Base-by-base conservation (phyloP, 352 stramenopile genomes). In the Phytophthora cryptogea region DNA sequence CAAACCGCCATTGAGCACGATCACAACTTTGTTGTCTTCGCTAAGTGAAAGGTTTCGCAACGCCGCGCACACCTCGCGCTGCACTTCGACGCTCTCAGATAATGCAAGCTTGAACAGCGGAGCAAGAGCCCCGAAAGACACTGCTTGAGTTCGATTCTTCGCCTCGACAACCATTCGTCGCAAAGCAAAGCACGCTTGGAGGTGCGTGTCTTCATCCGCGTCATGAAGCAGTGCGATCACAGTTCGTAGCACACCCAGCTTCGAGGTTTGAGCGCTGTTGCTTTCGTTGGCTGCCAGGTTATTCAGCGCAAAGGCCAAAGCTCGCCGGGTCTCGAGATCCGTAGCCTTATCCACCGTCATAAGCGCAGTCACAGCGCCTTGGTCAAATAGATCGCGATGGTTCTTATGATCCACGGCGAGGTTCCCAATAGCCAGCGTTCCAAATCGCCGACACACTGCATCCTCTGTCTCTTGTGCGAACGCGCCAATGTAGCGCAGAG, bases 291-390 rank as follows among this genome's bases (percentile, higher is more conserved):
- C 81, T 3, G 93, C 95, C 46, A 97, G 73, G 76, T 98, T 98
- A 59, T 98, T 97, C 27, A 99, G 80, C 30, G 94, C 92, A 74
- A 99, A 99, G 13, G 95, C 90, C 5, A 97, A 76, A 17, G 89
- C 85, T 4, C 95, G 88, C 4, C 93, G 79, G 17, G 95, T 98
- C 64, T 98, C 91, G 27, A 98, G 47, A 54, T 98, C 85, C 3
- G 58, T 80, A 11, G 84, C 86, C 40, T 89, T 81, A 10, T 90
- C 79, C n/a, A 97, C 78, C 3, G 73, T 82, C 73, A 98, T 79
- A 16, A 99, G 78, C 13, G 89, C 86, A 4, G 92, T 83, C 43
- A 99, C 81, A 0, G 86, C 81, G 3, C 92, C 92, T 50, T 96
- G 74, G 55, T 98, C 85, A 59, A 98, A 97, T 27, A 99, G 71